A percentile compares a stretch with the other conserved stretches of the same genome.
phyloP scores from a whole-genome alignment of 2,329 filamentous ascomycete species.

The Stenocarpella maydis region DNA sequence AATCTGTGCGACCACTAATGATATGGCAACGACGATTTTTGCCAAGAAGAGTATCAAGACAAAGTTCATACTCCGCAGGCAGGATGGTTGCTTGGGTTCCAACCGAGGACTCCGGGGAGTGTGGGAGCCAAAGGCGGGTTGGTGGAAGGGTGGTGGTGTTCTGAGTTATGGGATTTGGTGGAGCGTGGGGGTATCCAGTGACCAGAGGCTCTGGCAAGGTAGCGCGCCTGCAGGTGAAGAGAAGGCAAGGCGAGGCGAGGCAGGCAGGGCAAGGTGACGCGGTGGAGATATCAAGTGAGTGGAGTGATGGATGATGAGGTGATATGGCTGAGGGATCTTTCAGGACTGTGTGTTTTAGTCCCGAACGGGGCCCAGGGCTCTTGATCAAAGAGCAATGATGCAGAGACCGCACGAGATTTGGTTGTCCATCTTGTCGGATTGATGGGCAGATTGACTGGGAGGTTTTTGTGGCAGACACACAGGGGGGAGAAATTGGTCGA shows the following conservation, averaged over 20 bases:
- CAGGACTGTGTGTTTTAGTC: slow-evolving; percentile 16
- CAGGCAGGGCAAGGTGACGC: neutral
- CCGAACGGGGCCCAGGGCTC: slow-evolving; percentile 29
- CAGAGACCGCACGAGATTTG: slow-evolving; percentile 22
- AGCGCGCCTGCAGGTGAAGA: slow-evolving; percentile 3
- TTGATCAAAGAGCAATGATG: slow-evolving; percentile 33
- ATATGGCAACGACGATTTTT: slow-evolving; percentile 18
- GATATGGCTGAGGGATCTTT: slow-evolving; percentile 3
- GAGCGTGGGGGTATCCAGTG: slow-evolving; percentile 15
- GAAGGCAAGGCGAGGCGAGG: slow-evolving; percentile 5
- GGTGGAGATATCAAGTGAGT: slow-evolving; percentile 5
- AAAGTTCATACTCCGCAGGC: slow-evolving; percentile 32
- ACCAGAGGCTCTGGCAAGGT: slow-evolving; percentile 4
- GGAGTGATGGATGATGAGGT: neutral
- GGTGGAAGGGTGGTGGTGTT: neutral
- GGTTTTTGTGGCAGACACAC: neutral
- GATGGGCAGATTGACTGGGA: neutral
- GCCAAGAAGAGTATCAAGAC: slow-evolving; percentile 32
- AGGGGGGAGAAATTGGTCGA: neutral
- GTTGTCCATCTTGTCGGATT: slow-evolving; percentile 34
- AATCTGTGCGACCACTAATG: slow-evolving; percentile 26
- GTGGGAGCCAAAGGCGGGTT: neutral
- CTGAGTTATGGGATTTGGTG: slow-evolving; percentile 4
- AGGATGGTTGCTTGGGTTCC: neutral
- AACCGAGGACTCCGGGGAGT: neutral